Evolutionary conservation across 108 stramenopile genomes (phyloP).

Genomic region (Cyclotella sp.): DNA sequence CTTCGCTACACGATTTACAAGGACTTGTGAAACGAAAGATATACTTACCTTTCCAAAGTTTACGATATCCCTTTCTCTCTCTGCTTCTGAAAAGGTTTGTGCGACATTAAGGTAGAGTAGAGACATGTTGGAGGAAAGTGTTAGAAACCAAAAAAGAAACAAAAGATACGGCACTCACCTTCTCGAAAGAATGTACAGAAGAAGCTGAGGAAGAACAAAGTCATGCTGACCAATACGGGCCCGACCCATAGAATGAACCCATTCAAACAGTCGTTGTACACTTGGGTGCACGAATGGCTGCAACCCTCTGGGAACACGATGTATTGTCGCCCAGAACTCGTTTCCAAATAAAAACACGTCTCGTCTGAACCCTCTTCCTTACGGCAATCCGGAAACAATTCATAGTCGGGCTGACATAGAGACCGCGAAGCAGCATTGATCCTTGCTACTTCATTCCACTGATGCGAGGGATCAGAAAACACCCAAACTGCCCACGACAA

Average conservation of each 20-base stretch:
- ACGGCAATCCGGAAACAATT: conserved; percentile 42
- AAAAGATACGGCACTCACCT: conserved; percentile 1
- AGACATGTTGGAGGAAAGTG: not conserved
- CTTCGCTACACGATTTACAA: not conserved
- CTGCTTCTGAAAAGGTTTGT: conserved; percentile 7
- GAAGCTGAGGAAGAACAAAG: conserved; percentile 54
- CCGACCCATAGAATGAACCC: conserved; percentile 60
- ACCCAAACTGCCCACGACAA: conserved; percentile 53
- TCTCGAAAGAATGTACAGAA: conserved; percentile 53
- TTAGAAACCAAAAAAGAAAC: not conserved
- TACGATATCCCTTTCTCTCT: conserved; percentile 43
- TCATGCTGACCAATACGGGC: conserved; percentile 49
- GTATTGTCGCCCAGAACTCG: not conserved
- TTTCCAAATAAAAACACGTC: conserved; percentile 36
- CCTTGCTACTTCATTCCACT: conserved; percentile 44
- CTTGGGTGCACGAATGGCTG: conserved; percentile 23
- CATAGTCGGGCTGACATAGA: conserved; percentile 49
- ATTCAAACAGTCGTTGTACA: conserved; percentile 50
- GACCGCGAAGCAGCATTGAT: conserved; percentile 22
- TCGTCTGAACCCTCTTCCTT: conserved; percentile 20
- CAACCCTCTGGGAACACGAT: conserved; percentile 33
- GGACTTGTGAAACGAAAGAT: not conserved
- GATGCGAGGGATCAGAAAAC: conserved; percentile 29
- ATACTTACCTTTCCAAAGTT: conserved; percentile 49
- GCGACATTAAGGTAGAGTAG: not conserved